phyloP scores from a whole-genome alignment of 176 grass and related monocot species.

The Luzula sylvatica region DNA sequence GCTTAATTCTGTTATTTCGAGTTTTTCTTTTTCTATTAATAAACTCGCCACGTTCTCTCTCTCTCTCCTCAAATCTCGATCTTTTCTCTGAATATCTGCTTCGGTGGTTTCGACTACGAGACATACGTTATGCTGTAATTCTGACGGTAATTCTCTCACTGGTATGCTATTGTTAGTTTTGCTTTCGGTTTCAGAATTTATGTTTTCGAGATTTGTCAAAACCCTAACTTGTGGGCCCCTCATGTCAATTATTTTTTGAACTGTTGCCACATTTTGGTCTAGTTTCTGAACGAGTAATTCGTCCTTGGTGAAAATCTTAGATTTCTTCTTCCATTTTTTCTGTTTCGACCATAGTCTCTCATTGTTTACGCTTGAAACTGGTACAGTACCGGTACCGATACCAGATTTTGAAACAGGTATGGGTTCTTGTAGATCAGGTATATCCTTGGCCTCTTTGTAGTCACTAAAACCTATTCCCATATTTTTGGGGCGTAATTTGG shows the following conservation, averaged over 20 bases:
- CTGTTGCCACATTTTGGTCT: slow-evolving; percentile 19
- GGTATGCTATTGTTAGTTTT: slow-evolving; percentile 29
- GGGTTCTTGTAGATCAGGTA: slow-evolving; percentile 6
- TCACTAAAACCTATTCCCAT: slow-evolving; percentile 38
- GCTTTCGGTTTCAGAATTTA: slow-evolving; percentile 23
- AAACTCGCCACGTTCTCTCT: slow-evolving; percentile 29
- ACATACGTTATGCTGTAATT: slow-evolving; percentile 34
- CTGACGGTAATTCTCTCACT: slow-evolving; percentile 32
- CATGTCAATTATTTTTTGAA: slow-evolving; percentile 28
- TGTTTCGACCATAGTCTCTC: slow-evolving; percentile 33
- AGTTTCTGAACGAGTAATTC: slow-evolving; percentile 27
- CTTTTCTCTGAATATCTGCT: too few species aligned
- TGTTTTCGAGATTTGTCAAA: slow-evolving; percentile 24
- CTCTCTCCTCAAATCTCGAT: too few species aligned
- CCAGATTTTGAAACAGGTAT: neutral
- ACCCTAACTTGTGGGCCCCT: slow-evolving; percentile 32
- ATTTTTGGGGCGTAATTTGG: too few species aligned
- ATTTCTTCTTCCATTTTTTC: slow-evolving; percentile 19
- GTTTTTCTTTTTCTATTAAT: slow-evolving; percentile 26
- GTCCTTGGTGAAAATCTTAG: slow-evolving; percentile 23
- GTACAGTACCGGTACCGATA: neutral
- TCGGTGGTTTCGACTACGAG: too few species aligned
- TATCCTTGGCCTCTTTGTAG: slow-evolving; percentile 30
- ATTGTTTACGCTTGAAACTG: neutral
- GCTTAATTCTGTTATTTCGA: slow-evolving; percentile 24